Evolutionary conservation across 768 basidiomycete species (phyloP), one percentile per base, ranked within the genome.

Genomic region (Boletus sp.): DNA sequence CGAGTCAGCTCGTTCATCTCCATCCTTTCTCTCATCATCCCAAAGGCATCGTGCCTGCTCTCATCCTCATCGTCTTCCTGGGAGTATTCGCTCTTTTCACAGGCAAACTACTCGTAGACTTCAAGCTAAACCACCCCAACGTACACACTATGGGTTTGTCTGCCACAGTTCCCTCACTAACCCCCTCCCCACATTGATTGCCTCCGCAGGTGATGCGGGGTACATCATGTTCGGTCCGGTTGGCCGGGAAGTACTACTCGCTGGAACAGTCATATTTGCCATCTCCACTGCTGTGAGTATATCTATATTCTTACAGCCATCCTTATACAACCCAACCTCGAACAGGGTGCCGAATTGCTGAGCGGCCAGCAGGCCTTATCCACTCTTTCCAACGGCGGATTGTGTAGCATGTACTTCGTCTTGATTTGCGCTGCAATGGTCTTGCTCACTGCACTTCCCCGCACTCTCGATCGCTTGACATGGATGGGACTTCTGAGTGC

Each of bases 311-410:
- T 33, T 17, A 7, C 30, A 15, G 23, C 30, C 50, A 21, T 38
- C 50, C 23, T 32, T 7, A 14, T 35, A 42, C 35, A 21, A 32
- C 30, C 17, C 37, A 53, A 19, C 17, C 21, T 7, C 27, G 15
- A 23, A 25, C 14, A 53, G 50, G 52, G 52, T 39, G 15, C 52
- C 21, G 11, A 25, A 19, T 21, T 82, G 11, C 64, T 81, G 2
- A 79, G 79, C 8, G 81, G 81, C 6, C 80, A 82, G 58, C 78
- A 77, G 61, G 80, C 81, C 14, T 64, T 83, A 40, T 73, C 78
- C 1, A 69, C 69, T 2, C 70, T 83, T 10, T 81, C 79, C 4
- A 67, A 81, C 61, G 69, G 79, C 21, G 75, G 78, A 4, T 62
- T 82, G 7, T 83, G 81, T 53, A 64, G 75, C 14, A 75, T 77